Evolutionary conservation across 148 eudicot species (phyloP).

Genomic region (Salicornia ramosissima): DNA sequence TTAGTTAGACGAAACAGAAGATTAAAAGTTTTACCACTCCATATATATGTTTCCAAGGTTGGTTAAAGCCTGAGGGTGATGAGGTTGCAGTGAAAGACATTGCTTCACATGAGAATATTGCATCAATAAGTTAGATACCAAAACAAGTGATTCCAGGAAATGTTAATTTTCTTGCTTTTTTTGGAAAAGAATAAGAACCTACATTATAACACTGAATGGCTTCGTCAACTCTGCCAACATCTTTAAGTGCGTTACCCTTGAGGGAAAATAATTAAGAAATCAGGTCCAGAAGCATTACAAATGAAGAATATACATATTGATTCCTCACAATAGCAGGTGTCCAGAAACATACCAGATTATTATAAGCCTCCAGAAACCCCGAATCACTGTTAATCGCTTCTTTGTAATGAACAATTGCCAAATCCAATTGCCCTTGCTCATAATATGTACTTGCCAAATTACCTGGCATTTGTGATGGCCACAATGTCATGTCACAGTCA

Average conservation of each 20-base stretch:
- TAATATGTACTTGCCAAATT: constrained; percentile 83
- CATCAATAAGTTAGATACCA: constrained; percentile 13
- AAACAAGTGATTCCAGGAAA: background rate
- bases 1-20: background rate
- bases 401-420: constrained; percentile 78
- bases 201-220: constrained; percentile 88
- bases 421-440: constrained; percentile 85
- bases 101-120: constrained; percentile 47
- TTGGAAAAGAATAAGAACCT: constrained; percentile 23
- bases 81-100: constrained; percentile 82
- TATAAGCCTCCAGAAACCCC: constrained; percentile 91
- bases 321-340: constrained; percentile 5
- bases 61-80: constrained; percentile 92
- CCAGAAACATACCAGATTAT: constrained; percentile 63
- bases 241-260: constrained; percentile 94
- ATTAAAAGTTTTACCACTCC: constrained; percentile 61
- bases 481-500: constrained; percentile 12
- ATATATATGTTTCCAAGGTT: constrained; percentile 95
- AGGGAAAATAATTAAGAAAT: constrained; percentile 13
- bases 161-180: background rate
- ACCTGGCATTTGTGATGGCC: constrained; percentile 40
- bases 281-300: constrained; percentile 1
- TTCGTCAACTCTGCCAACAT: constrained; percentile 81
- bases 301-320: constrained; percentile 1
- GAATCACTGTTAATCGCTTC: constrained; percentile 79